Evolutionary conservation across 208 protist species (phyloP).

Genomic region (Leishmania martiniquensis): DNA sequence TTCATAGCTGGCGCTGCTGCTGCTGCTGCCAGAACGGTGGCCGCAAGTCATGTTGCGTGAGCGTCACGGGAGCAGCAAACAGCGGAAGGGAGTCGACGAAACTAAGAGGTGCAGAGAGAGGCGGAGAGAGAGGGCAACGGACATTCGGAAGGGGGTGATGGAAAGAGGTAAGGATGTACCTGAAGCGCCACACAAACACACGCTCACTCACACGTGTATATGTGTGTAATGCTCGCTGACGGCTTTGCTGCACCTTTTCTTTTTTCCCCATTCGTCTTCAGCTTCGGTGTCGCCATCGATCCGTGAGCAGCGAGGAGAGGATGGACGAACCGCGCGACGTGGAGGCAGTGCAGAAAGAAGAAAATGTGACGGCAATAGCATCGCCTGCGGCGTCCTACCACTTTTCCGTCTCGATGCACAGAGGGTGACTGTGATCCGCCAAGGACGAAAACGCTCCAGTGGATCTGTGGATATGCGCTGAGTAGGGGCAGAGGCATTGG

Average conservation of each 20-base stretch:
- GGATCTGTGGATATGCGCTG: background rate
- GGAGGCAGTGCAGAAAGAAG: too few relatives aligned
- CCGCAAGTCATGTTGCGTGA: background rate
- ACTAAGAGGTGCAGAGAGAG: background rate
- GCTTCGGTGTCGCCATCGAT: too few relatives aligned
- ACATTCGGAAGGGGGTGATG: background rate
- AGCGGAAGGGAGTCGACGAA: background rate
- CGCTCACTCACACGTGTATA: background rate
- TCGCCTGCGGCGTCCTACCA: too few relatives aligned
- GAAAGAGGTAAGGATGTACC: background rate
- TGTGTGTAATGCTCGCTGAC: background rate
- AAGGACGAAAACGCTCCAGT: background rate
- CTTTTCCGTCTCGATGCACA: background rate
- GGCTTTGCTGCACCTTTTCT: background rate
- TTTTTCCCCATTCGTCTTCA: too few relatives aligned
- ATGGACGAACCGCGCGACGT: too few relatives aligned
- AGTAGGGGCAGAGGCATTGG: background rate
- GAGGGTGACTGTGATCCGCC: background rate
- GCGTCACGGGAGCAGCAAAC: background rate
- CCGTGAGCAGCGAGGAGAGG: too few relatives aligned
- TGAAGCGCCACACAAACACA: background rate
- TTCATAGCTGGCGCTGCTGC: background rate
- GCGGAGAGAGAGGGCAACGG: background rate
- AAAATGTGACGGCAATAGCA: too few relatives aligned
- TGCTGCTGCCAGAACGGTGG: background rate